These are phyloP conservation scores for Hericium rajendrae DNA, from an alignment of 768 basidiomycete genomes.

Conservation along the genomic window DNA sequence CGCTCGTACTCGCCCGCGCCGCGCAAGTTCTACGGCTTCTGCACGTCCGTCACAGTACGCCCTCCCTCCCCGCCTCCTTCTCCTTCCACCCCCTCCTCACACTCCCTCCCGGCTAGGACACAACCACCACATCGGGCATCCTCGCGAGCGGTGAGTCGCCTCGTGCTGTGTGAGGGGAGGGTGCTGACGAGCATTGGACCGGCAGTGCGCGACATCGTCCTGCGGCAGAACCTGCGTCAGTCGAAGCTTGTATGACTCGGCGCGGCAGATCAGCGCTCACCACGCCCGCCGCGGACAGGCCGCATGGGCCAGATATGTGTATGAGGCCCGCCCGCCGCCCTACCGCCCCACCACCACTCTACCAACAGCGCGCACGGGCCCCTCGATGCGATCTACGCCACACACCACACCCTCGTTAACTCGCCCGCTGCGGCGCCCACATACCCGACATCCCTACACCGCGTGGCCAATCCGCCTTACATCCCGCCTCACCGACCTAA, in stretches of 20 bases:
- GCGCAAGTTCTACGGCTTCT: conserved; percentile 70
- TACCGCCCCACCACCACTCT: neutral
- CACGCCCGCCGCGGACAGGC: no score
- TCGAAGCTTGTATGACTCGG: conserved; percentile 5
- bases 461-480: no score
- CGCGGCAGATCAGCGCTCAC: neutral
- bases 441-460: no score
- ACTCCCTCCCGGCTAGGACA: conserved; percentile 34
- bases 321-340: neutral
- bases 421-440: no score
- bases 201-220: conserved; percentile 13
- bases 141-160: conserved; percentile 56
- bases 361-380: neutral
- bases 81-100: neutral
- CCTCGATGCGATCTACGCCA: no score
- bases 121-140: conserved; percentile 63
- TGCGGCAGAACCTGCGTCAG: conserved; percentile 12
- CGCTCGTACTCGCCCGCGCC: conserved; percentile 66
- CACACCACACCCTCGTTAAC: no score
- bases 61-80: neutral
- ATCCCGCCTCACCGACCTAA: no score
- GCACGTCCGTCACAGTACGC: conserved; percentile 63
- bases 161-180: neutral
- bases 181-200: neutral
- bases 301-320: no score